phyloP scores from a whole-genome alignment of 163 green algal species.

The Volvox carteri region DNA sequence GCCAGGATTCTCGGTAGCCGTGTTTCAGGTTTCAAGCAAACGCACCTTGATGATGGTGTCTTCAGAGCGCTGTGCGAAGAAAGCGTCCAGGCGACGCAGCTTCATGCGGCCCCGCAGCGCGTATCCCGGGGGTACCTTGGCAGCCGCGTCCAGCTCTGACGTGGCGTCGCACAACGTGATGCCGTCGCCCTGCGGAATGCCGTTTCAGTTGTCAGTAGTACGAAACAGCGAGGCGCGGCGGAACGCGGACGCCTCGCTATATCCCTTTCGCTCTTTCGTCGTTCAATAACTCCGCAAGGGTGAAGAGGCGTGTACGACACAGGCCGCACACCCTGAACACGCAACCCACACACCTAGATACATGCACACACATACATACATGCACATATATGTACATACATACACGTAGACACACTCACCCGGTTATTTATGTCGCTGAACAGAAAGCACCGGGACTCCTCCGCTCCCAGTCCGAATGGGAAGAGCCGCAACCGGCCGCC shows the following conservation, averaged over 20 bases:
- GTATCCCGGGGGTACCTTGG: slow-evolving; percentile 28
- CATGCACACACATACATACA: no score
- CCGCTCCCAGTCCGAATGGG: slow-evolving; percentile 34
- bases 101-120: slow-evolving; percentile 20
- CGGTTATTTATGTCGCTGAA: slow-evolving; percentile 59
- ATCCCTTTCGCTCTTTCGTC: no score
- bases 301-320: no score
- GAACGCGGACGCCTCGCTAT: neutral
- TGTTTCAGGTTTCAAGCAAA: neutral
- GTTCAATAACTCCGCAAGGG: no score
- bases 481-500: slow-evolving; percentile 51
- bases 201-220: neutral
- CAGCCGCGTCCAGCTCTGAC: neutral
- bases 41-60: slow-evolving; percentile 1
- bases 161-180: slow-evolving; percentile 36
- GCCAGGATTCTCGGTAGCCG: neutral
- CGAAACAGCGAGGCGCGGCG: neutral
- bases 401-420: slow-evolving; percentile 13
- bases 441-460: slow-evolving; percentile 38
- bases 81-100: slow-evolving; percentile 7
- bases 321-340: no score
- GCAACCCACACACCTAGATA: no score
- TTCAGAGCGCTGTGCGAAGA: neutral
- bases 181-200: slow-evolving; percentile 19
- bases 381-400: neutral